Evolutionary conservation across 106 monocot genomes (phyloP).

Genomic region (Dendrobium officinale): DNA sequence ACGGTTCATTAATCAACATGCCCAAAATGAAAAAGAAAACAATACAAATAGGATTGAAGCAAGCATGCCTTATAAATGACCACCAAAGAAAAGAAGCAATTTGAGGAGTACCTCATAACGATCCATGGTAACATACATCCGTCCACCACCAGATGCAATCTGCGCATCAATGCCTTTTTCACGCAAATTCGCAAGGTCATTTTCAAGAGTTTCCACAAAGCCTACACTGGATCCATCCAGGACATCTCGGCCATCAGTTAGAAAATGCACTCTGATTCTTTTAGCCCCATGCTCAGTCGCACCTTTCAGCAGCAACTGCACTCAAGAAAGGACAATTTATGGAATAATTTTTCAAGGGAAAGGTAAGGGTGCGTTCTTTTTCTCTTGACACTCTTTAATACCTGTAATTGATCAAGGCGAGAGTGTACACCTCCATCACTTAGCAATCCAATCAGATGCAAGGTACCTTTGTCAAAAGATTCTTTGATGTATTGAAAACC

Average conservation of each 20-base stretch:
- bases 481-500: slow-evolving; percentile 94
- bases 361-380: neutral
- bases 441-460: slow-evolving; percentile 88
- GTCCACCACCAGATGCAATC: slow-evolving; percentile 99
- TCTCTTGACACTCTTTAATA: slow-evolving; percentile 9
- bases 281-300: slow-evolving; percentile 83
- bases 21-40: neutral
- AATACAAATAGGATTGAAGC: neutral
- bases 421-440: slow-evolving; percentile 99
- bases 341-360: neutral
- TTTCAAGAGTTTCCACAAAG: slow-evolving; percentile 94
- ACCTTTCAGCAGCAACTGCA: slow-evolving; percentile 87
- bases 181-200: slow-evolving; percentile 58
- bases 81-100: neutral
- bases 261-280: slow-evolving; percentile 87
- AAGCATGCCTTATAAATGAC: neutral
- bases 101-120: slow-evolving; percentile 75
- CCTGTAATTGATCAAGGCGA: slow-evolving; percentile 90
- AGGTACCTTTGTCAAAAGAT: slow-evolving; percentile 63
- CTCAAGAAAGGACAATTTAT: neutral
- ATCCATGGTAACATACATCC: slow-evolving; percentile 98
- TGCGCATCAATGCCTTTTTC: slow-evolving; percentile 85
- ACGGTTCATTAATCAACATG: neutral
- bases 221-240: slow-evolving; percentile 85
- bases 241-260: slow-evolving; percentile 98